phyloP scores from a whole-genome alignment of 2,329 filamentous ascomycete species.

The Aspergillus pseudonomiae region DNA sequence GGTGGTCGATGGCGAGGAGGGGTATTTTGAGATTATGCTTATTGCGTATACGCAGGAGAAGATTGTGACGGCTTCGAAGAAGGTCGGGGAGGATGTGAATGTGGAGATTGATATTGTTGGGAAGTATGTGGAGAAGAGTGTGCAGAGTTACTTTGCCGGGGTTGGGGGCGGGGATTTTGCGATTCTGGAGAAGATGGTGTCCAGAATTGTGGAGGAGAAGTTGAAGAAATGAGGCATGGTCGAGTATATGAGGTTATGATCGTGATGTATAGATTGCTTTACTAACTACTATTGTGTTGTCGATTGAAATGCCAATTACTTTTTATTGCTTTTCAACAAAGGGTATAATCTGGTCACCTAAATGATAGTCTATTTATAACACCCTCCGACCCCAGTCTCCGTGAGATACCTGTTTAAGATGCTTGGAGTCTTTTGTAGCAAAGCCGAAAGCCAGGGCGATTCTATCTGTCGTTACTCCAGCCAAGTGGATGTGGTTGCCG shows the following conservation, averaged over 20 bases:
- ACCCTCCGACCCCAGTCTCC: neutral
- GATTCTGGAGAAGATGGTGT: constrained; percentile 71
- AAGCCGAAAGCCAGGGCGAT: neutral
- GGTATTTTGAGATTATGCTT: constrained; percentile 94
- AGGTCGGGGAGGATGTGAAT: constrained; percentile 79
- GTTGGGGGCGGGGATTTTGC: constrained; percentile 45
- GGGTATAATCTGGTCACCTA: constrained; percentile 3
- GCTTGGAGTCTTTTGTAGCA: neutral
- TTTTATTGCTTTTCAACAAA: neutral
- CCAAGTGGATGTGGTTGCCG: neutral
- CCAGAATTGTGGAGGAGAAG: constrained; percentile 73
- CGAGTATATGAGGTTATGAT: neutral
- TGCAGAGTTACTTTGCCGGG: constrained; percentile 72
- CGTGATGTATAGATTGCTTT: constrained; percentile 5
- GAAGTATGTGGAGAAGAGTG: constrained; percentile 72
- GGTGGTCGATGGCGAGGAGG: constrained; percentile 76
- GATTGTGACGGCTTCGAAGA: constrained; percentile 79
- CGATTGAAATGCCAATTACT: neutral
- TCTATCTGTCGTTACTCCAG: neutral
- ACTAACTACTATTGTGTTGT: neutral
- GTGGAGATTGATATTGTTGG: constrained; percentile 89
- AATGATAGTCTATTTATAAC: neutral
- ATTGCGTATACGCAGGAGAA: constrained; percentile 95
- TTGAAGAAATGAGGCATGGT: constrained; percentile 47
- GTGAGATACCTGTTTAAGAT: neutral